Conservation (phyloP, 306 rosid species). For the Begonia loranthoides region DNA sequence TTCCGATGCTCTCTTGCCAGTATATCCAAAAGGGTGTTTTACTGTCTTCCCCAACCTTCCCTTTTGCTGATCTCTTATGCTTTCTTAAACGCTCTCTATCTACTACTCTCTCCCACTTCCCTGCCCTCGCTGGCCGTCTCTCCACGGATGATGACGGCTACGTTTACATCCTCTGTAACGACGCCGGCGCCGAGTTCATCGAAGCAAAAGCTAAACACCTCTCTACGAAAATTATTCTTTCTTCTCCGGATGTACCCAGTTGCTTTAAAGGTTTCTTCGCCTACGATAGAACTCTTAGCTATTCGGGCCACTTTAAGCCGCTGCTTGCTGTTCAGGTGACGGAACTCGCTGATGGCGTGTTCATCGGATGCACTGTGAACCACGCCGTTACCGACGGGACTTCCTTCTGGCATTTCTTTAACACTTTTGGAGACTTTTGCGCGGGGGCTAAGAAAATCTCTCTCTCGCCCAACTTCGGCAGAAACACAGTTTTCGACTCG, state of each 20-base stretch:
- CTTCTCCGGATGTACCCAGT: background rate
- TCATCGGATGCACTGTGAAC: background rate
- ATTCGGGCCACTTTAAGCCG: background rate
- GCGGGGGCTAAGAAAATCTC: background rate
- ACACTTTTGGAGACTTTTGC: background rate
- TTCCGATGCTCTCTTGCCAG: background rate
- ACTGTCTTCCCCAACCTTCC: background rate
- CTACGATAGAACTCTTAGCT: constrained; percentile 1
- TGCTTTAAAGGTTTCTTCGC: background rate
- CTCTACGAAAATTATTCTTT: background rate
- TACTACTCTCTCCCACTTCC: background rate
- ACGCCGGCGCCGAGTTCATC: background rate
- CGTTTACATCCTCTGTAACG: background rate
- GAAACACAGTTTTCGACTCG: background rate
- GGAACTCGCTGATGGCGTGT: background rate
- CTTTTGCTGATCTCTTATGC: background rate
- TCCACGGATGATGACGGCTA: background rate
- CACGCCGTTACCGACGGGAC: constrained; percentile 1
- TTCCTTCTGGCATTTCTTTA: constrained; percentile 2
- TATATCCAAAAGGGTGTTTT: constrained; percentile 1
- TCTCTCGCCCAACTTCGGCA: background rate
- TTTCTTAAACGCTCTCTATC: background rate
- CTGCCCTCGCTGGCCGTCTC: background rate
- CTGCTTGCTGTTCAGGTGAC: constrained; percentile 1
- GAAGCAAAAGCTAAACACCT: background rate